phyloP scores from a whole-genome alignment of 2,329 filamentous ascomycete genomes.

The Alternaria novae-zelandiae region DNA sequence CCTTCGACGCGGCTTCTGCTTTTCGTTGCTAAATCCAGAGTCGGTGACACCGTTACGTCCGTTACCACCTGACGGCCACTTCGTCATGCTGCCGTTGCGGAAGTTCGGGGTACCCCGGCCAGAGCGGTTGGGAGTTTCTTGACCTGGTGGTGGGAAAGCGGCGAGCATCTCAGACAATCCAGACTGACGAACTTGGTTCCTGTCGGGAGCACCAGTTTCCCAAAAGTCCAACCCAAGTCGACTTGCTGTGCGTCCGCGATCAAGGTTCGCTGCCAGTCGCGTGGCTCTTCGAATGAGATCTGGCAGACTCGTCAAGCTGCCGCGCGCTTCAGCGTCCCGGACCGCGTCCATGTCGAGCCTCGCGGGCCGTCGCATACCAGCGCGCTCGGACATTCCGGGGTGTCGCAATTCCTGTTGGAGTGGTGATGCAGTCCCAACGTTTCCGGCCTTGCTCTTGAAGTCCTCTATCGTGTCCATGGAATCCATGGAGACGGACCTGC shows the following conservation, averaged over 20 bases:
- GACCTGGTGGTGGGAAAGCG: constrained; percentile 66
- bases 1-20: constrained; percentile 58
- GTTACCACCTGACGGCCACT: constrained; percentile 36
- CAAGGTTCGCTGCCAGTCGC: constrained; percentile 82
- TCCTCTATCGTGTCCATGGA: constrained; percentile 41
- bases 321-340: constrained; percentile 78
- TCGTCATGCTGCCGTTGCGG: constrained; percentile 26
- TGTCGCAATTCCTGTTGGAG: constrained; percentile 37
- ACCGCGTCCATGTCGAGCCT: constrained; percentile 83
- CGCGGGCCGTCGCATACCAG: constrained; percentile 64
- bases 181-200: constrained; percentile 50
- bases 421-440: constrained; percentile 27
- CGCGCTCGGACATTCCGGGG: constrained; percentile 49
- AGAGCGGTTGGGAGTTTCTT: constrained; percentile 49
- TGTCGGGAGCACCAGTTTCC: constrained; percentile 44
- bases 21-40: constrained; percentile 29
- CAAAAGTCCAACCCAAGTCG: constrained; percentile 61
- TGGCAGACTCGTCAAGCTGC: constrained; percentile 88
- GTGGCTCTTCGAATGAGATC: constrained; percentile 92
- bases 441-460: constrained; percentile 16
- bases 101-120: constrained; percentile 42
- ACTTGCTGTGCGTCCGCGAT: constrained; percentile 75
- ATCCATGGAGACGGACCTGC: constrained; percentile 42
- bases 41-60: constrained; percentile 19
- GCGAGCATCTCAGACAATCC: constrained; percentile 69